Evolutionary conservation across 2,329 filamentous ascomycete genomes (phyloP), one percentile per base, ranked within the genome.

Genomic region (Aaosphaeria arxii): DNA sequence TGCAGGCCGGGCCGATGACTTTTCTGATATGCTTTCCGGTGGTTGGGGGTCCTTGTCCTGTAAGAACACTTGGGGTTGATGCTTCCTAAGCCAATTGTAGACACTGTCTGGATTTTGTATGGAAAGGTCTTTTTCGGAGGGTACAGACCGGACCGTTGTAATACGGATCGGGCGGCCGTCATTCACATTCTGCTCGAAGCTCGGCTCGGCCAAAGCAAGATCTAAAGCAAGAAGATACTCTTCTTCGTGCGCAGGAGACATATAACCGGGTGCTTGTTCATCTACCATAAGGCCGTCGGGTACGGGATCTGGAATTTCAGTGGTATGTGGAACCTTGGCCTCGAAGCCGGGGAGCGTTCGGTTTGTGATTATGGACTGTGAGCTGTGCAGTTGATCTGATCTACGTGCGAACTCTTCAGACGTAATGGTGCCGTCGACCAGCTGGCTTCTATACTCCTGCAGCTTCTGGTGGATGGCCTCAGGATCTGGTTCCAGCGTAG

Each of bases 1-100:
- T 30, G 43, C 56, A 38, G 54, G 51, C 32, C 57, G 57, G 30
- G 64, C 58, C 4, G 62, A 59, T 11, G 58, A 59, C 52, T 67
- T 67, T 45, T 66, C 66, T 1, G 67, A 64, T 41, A 63, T 33
- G 48, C 70, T 71, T 44, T 74, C 71, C 45, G 66, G 70, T 45
- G 69, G 63, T 7, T 52, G 52, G 5, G 59, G 59, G 50, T 74
- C 75, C 56, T 84, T 82, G 61, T 91, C 88, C 67, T 95, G 87
- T 17, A 95, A 74, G 74, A 95, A 91, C 43, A 91, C 85, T 68
- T 92, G 86, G 3, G 91, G 88, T 50, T 89, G 86, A 70, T 96
- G 81, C 64, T 89, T 85, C 53, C 89, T 83, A 9, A 99, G 81
- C 94, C 94, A 99, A 70, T 95, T 96, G 74, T 95, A 95, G 3